Evolutionary conservation across 371 early-diverging fungal species (phyloP).

Genomic region (Rhizopus arrhizus): DNA sequence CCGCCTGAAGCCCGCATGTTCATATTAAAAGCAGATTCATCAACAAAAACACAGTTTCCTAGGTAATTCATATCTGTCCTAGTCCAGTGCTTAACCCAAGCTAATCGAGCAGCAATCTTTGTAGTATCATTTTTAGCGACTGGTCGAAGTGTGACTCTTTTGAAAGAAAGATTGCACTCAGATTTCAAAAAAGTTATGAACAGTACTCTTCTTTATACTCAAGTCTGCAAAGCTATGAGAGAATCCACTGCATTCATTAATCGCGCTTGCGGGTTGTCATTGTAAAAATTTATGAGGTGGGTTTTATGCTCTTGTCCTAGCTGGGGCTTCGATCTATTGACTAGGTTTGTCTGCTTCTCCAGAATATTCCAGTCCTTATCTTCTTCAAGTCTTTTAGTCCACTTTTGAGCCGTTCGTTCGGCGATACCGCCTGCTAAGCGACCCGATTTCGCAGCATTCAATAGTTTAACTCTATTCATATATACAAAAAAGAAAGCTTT

Average conservation of each 20-base stretch:
- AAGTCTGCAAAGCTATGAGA: slow-evolving; percentile 15
- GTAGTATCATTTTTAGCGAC: slow-evolving; percentile 11
- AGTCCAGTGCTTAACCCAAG: background rate
- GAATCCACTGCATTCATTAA: slow-evolving; percentile 8
- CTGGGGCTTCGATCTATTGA: slow-evolving; percentile 9
- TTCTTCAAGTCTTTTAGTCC: slow-evolving; percentile 13
- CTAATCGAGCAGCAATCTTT: slow-evolving; percentile 11
- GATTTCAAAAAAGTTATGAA: slow-evolving; percentile 10
- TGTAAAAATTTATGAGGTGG: slow-evolving; percentile 16
- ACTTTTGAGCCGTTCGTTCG: slow-evolving; percentile 18
- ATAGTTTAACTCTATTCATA: slow-evolving; percentile 18
- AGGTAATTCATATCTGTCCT: background rate
- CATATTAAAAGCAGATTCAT: no score
- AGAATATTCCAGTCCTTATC: slow-evolving; percentile 16
- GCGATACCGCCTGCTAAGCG: slow-evolving; percentile 11
- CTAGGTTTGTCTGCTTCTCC: slow-evolving; percentile 10
- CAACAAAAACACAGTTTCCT: background rate
- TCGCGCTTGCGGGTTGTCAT: slow-evolving; percentile 20
- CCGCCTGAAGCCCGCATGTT: background rate
- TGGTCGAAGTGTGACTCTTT: slow-evolving; percentile 13
- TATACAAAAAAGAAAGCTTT: slow-evolving; percentile 21
- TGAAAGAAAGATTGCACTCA: slow-evolving; percentile 11
- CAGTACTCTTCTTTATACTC: slow-evolving; percentile 8
- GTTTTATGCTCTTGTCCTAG: slow-evolving; percentile 13
- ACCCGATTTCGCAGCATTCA: slow-evolving; percentile 14